Conservation (phyloP, 2,329 filamentous ascomycete genomes). For the Tolypocladium nubicola region DNA sequence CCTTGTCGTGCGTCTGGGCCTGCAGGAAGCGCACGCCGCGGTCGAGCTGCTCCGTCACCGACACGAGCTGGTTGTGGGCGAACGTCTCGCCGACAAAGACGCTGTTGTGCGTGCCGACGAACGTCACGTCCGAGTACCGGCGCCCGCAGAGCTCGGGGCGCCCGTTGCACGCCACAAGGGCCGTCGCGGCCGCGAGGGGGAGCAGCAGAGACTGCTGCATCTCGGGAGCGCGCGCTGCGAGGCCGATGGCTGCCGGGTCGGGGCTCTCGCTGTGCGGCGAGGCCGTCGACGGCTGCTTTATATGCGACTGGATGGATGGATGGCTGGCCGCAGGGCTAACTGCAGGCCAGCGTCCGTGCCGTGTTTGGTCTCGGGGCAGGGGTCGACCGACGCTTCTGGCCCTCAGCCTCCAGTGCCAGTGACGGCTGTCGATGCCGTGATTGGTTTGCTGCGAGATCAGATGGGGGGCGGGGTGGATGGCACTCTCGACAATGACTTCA, state of each 20-base stretch:
- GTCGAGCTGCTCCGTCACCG: slow-evolving; percentile 46
- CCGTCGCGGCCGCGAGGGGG: slow-evolving; percentile 8
- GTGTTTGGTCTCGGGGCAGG: background rate
- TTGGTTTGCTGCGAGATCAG: background rate
- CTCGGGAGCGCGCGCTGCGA: background rate
- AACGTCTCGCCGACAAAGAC: slow-evolving; percentile 48
- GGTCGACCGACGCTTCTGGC: background rate
- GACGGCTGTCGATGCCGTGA: background rate
- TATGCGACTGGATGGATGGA: slow-evolving; percentile 2
- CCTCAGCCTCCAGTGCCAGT: background rate
- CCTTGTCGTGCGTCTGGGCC: slow-evolving; percentile 48
- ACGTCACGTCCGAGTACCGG: slow-evolving; percentile 48
- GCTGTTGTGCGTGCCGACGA: slow-evolving; percentile 54
- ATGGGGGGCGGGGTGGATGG: background rate
- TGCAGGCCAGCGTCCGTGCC: background rate
- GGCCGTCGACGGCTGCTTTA: background rate
- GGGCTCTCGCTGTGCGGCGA: background rate
- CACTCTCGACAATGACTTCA: background rate
- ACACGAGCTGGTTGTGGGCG: slow-evolving; percentile 49
- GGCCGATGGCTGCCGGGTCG: background rate
- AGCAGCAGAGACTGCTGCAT: slow-evolving; percentile 9
- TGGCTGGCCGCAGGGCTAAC: background rate
- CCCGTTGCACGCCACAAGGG: slow-evolving; percentile 42
- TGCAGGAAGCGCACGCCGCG: slow-evolving; percentile 55
- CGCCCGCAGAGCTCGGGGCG: slow-evolving; percentile 42